Base-by-base conservation (phyloP, 495 filamentous ascomycete species). In the Copromyces sp. region DNA sequence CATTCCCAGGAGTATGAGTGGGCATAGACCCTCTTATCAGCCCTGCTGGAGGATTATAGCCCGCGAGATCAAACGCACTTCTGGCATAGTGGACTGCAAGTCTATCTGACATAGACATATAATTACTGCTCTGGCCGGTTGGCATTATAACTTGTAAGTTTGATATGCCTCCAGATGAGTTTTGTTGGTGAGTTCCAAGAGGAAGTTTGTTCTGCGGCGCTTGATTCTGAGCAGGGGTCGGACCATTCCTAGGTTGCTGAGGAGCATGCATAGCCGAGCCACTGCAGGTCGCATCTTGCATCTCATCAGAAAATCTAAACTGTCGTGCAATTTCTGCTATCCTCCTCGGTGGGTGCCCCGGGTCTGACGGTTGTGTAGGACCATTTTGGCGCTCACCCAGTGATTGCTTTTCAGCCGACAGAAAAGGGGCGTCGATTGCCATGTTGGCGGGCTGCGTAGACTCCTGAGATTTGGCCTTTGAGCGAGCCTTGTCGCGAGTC, bases 371-470 rank as follows among this genome's bases (percentile, higher is more conserved):
- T 72, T 68, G 14, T 39, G 38, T 8, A 44, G 41, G 6, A 42
- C 38, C 2, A 68, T 65, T 11, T 68, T n/a, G 24, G 11, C 7
- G 39, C 12, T 4, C 8, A 72, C 41, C 14, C 12, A 41, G 3
- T 69, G 65, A 3, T 39, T 39, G 16, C 53, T 72, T 8, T 73
- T 69, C 29, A 73, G 71, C 7, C 39, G 69, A 35, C 44, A 75
- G 42, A 8, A 17, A 73, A 20, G 69, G 53, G 20, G 70, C 12
- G 17, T 39, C 32, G 4, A 61, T 59, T 3, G 74, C 69, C 37
- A 73, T 65, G 29, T 17, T 65, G 53, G 53, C 29, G 14, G 3
- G 53, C 42, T 69, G 65, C 37, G 73, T 38, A 24, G 68, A 37
- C 6, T 68, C 38, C 24, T 45, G 72, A 3, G 35, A 37, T 16